A percentile compares a stretch with the other conserved stretches of the same genome.
Evolutionary conservation across 1,284 basidiomycete species (phyloP).

Genomic region (Leucocoprinus gongylophorus): DNA sequence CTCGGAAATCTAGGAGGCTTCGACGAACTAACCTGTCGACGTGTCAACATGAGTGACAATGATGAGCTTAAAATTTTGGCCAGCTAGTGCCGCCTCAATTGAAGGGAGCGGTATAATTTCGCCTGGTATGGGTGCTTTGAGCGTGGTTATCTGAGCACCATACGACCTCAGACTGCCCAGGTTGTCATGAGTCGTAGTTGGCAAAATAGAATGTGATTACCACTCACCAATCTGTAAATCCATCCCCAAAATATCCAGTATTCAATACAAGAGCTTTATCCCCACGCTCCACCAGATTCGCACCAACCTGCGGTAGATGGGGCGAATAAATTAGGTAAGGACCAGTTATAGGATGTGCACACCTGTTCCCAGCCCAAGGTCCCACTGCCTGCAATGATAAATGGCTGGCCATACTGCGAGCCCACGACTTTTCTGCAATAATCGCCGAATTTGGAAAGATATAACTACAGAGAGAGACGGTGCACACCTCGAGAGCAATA

Average conservation of each 20-base stretch:
- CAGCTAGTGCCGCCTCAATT: slow-evolving; percentile 11
- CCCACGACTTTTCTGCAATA: slow-evolving; percentile 56
- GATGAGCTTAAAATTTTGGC: slow-evolving; percentile 15
- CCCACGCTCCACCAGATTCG: slow-evolving; percentile 75
- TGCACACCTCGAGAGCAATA: slow-evolving; percentile 64
- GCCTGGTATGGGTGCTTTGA: slow-evolving; percentile 11
- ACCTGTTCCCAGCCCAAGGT: slow-evolving; percentile 91
- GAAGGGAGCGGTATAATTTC: slow-evolving; percentile 3
- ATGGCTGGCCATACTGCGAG: slow-evolving; percentile 65
- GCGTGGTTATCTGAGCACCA: slow-evolving; percentile 14
- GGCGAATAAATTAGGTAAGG: not conserved
- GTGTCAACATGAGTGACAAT: slow-evolving; percentile 20
- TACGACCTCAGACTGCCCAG: slow-evolving; percentile 15
- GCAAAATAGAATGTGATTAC: not conserved
- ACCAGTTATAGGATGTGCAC: not conserved
- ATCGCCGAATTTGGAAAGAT: not conserved
- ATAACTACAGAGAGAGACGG: not conserved
- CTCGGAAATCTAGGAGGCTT: not conserved
- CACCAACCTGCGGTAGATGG: slow-evolving; percentile 46
- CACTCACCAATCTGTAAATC: slow-evolving; percentile 69
- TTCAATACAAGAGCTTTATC: slow-evolving; percentile 76
- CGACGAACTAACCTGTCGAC: slow-evolving; percentile 11
- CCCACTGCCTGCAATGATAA: slow-evolving; percentile 85
- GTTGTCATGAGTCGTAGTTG: not conserved
- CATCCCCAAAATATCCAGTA: slow-evolving; percentile 84